Base-by-base conservation (phyloP, 257 asterid species). In the Solanum chmielewskii region DNA sequence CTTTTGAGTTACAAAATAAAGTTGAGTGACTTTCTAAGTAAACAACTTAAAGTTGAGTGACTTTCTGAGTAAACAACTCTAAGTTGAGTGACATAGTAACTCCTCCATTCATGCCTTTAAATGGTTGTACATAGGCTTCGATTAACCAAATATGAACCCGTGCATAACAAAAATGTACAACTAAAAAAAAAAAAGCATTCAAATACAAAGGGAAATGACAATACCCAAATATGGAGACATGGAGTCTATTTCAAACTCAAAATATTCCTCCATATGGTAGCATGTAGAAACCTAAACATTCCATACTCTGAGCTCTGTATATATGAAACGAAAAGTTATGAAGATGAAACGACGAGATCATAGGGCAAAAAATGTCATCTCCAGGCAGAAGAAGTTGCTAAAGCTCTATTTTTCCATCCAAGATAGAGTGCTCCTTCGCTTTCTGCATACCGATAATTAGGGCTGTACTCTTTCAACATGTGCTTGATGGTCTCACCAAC, bases 311-410 rank as follows among this genome's bases (percentile, higher is more conserved):
- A 45, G 25, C 84, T 44, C 7, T 11, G 83, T 76, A 41, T 41
- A 25, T 76, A 39, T 23, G 52, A 75, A 75, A 75, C 21, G 33
- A 75, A 41, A 41, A 37, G 49, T 49, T 49, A 37, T 37, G 21
- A 20, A 74, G 45, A 74, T 1, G 41, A n/a, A 74, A 39, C 3
- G 35, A 6, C 25, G 39, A 44, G 84, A 45, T 45, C 84, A 78
- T 78, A 45, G 52, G 25, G 25, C 6, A 27, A 77, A 42, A 77
- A 23, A 12, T 42, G 83, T 89, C 83, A 96, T 87, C 93, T 95
- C 98, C 99, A 96, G 1, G 99, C 99, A 41, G 99, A 96, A 87
- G 86, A 86, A 42, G 99, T 91, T 27, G 97, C 88, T 37, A 96
- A 85, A 71, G 93, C 92, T 87, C 98, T 91, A 88, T 90, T 93